A percentile compares a stretch with the other conserved stretches of the same genome.
Evolutionary conservation across 23 red algal species (phyloP).

Genomic region (Gracilariopsis chorda): DNA sequence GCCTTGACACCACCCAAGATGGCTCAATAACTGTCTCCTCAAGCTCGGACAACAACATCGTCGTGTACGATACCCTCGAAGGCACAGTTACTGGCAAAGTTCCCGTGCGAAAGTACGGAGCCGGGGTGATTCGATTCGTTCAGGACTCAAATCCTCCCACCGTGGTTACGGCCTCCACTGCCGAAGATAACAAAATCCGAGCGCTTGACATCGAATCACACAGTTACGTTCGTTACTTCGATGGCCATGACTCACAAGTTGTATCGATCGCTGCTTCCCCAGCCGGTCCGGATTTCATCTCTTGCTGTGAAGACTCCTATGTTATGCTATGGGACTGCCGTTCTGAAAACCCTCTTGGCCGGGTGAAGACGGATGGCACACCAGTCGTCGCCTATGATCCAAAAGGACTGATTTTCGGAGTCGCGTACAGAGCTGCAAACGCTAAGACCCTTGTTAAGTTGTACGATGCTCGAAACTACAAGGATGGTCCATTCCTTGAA

Average conservation of each 20-base stretch:
- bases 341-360: conserved; percentile 37
- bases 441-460: conserved; percentile 74
- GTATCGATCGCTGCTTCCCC: conserved; percentile 73
- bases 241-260: conserved; percentile 66
- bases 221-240: conserved; percentile 76
- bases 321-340: conserved; percentile 90
- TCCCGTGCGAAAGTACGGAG: conserved; percentile 88
- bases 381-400: conserved; percentile 88
- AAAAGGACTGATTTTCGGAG: conserved; percentile 83
- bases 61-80: conserved; percentile 58
- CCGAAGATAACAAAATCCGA: conserved; percentile 58
- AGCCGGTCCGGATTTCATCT: conserved; percentile 69
- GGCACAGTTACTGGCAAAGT: conserved; percentile 67
- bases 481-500: conserved; percentile 85
- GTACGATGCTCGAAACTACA: conserved; percentile 84
- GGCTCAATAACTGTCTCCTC: conserved; percentile 55
- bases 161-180: conserved; percentile 52
- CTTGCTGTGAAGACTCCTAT: conserved; percentile 68
- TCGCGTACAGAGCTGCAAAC: conserved; percentile 69
- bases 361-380: conserved; percentile 47
- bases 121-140: conserved; percentile 69
- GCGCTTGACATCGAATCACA: conserved; percentile 64
- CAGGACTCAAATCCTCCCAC: conserved; percentile 49
- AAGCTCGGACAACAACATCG: conserved; percentile 62
- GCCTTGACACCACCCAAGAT: conserved; percentile 72